Evolutionary conservation across 495 filamentous ascomycete genomes (phyloP).

Genomic region (Podospora tetraspora): DNA sequence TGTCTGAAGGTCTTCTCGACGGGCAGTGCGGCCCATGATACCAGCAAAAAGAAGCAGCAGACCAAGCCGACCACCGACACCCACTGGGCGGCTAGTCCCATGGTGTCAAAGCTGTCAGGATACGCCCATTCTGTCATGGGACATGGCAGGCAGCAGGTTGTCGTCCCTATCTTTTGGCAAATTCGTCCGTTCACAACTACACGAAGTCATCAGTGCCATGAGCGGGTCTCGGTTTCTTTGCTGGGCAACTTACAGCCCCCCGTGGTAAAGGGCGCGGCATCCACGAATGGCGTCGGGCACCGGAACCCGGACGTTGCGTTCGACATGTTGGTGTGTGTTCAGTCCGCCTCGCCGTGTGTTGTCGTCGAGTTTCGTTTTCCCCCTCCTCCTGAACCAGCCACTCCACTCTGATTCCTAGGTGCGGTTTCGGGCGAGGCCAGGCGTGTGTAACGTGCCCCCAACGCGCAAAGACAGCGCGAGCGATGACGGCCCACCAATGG

Average conservation of each 20-base stretch:
- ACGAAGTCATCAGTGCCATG: slow-evolving; percentile 17
- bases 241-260: slow-evolving; percentile 39
- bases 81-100: slow-evolving; percentile 66
- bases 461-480: background rate
- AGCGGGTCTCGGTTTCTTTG: background rate
- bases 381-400: background rate
- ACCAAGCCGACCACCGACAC: slow-evolving; percentile 69
- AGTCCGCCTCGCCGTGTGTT: background rate
- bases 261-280: slow-evolving; percentile 26
- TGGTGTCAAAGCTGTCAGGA: slow-evolving; percentile 62
- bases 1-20: slow-evolving; percentile 88
- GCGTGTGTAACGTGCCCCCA: background rate
- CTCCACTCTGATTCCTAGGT: background rate
- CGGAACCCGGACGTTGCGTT: slow-evolving; percentile 22
- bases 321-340: slow-evolving; percentile 23
- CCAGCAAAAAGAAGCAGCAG: slow-evolving; percentile 67
- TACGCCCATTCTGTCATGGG: slow-evolving; percentile 82
- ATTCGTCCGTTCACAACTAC: slow-evolving; percentile 64
- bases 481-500: background rate
- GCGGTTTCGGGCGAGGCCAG: background rate
- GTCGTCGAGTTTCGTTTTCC: background rate
- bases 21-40: slow-evolving; percentile 78
- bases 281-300: slow-evolving; percentile 37
- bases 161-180: slow-evolving; percentile 38
- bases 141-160: slow-evolving; percentile 82